Evolutionary conservation across 2,329 filamentous ascomycete species (phyloP), one percentile per base, ranked within the genome.

Genomic region (Paraphaeosphaeria sporulosa): DNA sequence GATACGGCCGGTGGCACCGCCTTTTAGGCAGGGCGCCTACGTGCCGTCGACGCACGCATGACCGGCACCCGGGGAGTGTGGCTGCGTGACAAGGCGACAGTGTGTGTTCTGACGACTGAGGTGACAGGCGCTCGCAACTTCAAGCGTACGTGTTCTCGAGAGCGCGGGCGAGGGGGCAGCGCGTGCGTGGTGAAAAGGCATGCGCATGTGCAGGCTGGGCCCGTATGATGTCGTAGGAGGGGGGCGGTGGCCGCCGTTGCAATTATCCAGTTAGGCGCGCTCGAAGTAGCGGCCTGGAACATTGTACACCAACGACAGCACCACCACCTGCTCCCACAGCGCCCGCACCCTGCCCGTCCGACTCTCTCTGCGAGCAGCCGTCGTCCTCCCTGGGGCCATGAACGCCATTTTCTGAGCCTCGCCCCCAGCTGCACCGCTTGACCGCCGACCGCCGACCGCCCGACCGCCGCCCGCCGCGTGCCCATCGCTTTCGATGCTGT

Each of bases 401-500:
- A 25, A 51, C 52, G 44, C 63, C 51, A 56, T 50, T 59, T 32
- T 32, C 30, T 32, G 30, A 62, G 58, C 50, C 56, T 53, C 51
- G 60, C 58, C 57, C 57, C 59, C 59, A 34, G 34, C 34, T 53
- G 51, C 54, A 42, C 52, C 53, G 56, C 53, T 42, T 44, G 52
- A 57, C 34, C 56, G 34, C 49, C 55, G 38, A 13, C 38, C 49
- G 58, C 59, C 57, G 56, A 43, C 38, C 56, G 59, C 59, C 15
- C 49, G 56, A 42, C 56, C 49, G 58, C 59, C 57, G 56, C 49
- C 38, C 56, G 59, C 59, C 53, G 55, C 56, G 23, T 53, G 56
- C 49, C 56, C 51, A 49, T 49, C 55, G 43, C 51, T 23, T 56
- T 62, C 56, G 60, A 62, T 62, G 60, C 54, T 47, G 47, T 44